Percentiles rank a stretch among this genome's conserved stretches.
phyloP scores from a whole-genome alignment of 2,329 filamentous ascomycete genomes.

The Penicillium sp. region DNA sequence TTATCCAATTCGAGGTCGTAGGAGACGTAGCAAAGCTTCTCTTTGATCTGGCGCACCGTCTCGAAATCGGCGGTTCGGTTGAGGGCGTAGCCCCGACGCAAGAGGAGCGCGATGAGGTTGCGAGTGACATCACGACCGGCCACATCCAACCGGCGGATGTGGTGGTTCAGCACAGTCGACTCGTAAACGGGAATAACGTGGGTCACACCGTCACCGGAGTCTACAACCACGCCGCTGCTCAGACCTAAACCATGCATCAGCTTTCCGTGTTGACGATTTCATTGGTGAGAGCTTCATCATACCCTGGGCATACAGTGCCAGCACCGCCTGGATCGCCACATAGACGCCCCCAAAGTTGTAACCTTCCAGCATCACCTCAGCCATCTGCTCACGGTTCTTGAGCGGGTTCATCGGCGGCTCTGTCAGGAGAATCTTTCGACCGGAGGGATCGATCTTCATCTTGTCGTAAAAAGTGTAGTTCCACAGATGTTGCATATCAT shows the following conservation, averaged over 20 bases:
- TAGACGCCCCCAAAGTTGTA: constrained; percentile 96
- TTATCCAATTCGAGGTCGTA: constrained; percentile 97
- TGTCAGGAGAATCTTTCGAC: constrained; percentile 93
- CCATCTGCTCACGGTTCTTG: constrained; percentile 96
- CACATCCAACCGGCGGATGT: constrained; percentile 88
- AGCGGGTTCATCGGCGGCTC: constrained; percentile 98
- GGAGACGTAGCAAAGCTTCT: constrained; percentile 98
- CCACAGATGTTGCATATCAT: constrained; percentile 99
- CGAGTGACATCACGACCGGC: constrained; percentile 96
- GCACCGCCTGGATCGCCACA: constrained; percentile 93
- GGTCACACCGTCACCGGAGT: constrained; percentile 96
- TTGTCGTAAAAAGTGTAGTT: constrained; percentile 98
- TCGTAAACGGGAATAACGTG: constrained; percentile 99
- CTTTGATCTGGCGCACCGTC: constrained; percentile 97
- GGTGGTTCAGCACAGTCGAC: constrained; percentile 93
- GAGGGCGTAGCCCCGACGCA: constrained; percentile 89
- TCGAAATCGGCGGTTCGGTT: constrained; percentile 99
- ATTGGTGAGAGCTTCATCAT: constrained; percentile 24
- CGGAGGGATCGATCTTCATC: constrained; percentile 83
- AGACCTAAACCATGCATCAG: constrained; percentile 52
- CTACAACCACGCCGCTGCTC: constrained; percentile 92
- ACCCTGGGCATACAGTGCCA: constrained; percentile 96
- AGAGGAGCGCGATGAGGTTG: constrained; percentile 89
- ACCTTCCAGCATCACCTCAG: constrained; percentile 97
- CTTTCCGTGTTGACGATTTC: background rate